These are phyloP conservation scores for Globisporangium orthogonon DNA, from an alignment of 352 stramenopile genomes.

Conservation along the genomic window DNA sequence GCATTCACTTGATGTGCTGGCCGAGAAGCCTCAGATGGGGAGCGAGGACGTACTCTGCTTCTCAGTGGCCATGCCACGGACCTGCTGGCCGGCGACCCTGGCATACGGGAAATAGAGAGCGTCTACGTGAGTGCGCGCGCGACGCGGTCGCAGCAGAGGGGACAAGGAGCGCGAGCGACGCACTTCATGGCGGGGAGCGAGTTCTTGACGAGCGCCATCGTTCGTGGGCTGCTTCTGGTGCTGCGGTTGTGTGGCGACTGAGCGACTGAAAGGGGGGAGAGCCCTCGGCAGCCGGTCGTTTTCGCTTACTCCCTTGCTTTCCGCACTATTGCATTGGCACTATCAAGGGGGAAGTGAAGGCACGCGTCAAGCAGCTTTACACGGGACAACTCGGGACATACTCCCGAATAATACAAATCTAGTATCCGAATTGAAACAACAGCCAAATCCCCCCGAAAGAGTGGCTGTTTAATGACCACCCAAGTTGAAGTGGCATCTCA, in stretches of 20 bases:
- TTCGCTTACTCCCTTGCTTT: background rate
- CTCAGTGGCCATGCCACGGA: slow-evolving; percentile 97
- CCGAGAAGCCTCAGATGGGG: background rate
- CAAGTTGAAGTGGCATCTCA: background rate
- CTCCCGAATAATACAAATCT: no score
- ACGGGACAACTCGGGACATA: background rate
- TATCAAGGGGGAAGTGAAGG: background rate
- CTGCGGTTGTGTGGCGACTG: slow-evolving; percentile 8
- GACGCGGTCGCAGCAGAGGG: background rate
- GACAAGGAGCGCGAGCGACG: slow-evolving; percentile 9
- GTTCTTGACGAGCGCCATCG: slow-evolving; percentile 53
- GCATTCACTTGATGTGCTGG: background rate
- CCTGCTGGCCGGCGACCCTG: slow-evolving; percentile 64
- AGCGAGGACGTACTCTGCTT: slow-evolving; percentile 90
- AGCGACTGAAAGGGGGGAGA: slow-evolving; percentile 1
- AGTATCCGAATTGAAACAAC: no score
- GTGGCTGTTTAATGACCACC: background rate
- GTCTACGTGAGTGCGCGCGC: no score
- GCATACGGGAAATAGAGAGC: background rate
- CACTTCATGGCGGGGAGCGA: slow-evolving; percentile 45
- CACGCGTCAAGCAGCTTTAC: background rate
- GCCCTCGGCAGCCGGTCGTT: slow-evolving; percentile 5
- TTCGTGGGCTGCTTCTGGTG: slow-evolving; percentile 13
- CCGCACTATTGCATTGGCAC: background rate
- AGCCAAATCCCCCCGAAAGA: background rate